Conservation (phyloP, 495 filamentous ascomycete genomes). For the Trichocladium uniseriatum region DNA sequence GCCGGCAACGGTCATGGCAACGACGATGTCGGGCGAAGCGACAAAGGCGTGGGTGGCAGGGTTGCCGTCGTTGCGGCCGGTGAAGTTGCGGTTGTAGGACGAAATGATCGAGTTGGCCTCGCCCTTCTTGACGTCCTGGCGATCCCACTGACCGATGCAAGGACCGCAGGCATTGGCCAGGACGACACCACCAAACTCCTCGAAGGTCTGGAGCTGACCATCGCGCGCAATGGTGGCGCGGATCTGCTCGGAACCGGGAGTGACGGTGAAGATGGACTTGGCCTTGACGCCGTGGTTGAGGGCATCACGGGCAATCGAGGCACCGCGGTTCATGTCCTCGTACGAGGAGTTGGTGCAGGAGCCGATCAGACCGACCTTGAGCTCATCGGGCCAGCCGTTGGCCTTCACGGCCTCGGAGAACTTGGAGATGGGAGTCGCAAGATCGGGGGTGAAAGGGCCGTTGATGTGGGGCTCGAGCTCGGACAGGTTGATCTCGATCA, state of each 20-base stretch:
- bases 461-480: constrained; percentile 98
- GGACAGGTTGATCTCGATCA: constrained; percentile 89
- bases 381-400: constrained; percentile 93
- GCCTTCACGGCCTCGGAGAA: constrained; percentile 89
- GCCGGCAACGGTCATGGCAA: constrained; percentile 85
- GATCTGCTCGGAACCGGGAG: constrained; percentile 96
- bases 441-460: constrained; percentile 98
- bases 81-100: constrained; percentile 72
- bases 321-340: constrained; percentile 95
- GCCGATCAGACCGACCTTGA: constrained; percentile 94
- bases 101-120: constrained; percentile 59
- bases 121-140: constrained; percentile 91
- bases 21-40: constrained; percentile 93
- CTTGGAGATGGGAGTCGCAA: constrained; percentile 94
- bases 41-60: constrained; percentile 98
- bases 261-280: constrained; percentile 88
- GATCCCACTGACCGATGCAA: constrained; percentile 83
- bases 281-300: constrained; percentile 89
- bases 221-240: constrained; percentile 92
- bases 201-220: constrained; percentile 90
- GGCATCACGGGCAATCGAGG: constrained; percentile 91
- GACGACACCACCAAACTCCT: constrained; percentile 94
- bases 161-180: constrained; percentile 93
- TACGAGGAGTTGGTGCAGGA: constrained; percentile 99
- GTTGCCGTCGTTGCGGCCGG: constrained; percentile 97